Conservation (phyloP, 805 yeast genomes). For the Limtongia smithiae region DNA sequence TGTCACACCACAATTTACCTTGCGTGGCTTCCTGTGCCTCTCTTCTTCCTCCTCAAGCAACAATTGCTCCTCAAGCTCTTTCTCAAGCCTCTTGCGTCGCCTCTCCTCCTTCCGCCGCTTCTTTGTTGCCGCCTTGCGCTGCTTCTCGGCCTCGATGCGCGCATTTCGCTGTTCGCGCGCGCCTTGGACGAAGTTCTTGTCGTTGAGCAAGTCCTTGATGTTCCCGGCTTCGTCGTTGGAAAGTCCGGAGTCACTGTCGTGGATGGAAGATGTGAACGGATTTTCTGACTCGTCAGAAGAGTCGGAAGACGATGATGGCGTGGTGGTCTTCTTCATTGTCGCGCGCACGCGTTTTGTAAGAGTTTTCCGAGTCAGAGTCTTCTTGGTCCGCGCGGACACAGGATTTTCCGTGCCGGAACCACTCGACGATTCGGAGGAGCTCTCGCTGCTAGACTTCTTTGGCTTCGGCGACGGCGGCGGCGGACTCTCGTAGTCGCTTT, state of each 20-base stretch:
- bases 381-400: not conserved
- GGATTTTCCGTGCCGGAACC: not conserved
- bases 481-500: constrained; percentile 7
- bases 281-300: too few species aligned
- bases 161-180: not conserved
- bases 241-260: not conserved
- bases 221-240: not conserved
- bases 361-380: not conserved
- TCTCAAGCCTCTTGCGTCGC: constrained; percentile 4
- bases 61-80: constrained; percentile 2
- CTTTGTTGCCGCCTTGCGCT: constrained; percentile 4
- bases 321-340: too few species aligned
- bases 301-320: too few species aligned
- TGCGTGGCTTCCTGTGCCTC: constrained; percentile 2
- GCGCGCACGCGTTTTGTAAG: too few species aligned
- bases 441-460: constrained; percentile 7
- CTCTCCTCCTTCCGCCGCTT: constrained; percentile 1
- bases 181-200: not conserved
- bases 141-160: not conserved
- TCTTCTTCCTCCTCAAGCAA: not conserved
- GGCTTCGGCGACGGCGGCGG: not conserved
- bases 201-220: not conserved
- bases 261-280: not conserved
- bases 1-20: not conserved
- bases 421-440: not conserved